Evolutionary conservation across 2,329 filamentous ascomycete genomes (phyloP).

Genomic region (Epicoccum sorghinum): DNA sequence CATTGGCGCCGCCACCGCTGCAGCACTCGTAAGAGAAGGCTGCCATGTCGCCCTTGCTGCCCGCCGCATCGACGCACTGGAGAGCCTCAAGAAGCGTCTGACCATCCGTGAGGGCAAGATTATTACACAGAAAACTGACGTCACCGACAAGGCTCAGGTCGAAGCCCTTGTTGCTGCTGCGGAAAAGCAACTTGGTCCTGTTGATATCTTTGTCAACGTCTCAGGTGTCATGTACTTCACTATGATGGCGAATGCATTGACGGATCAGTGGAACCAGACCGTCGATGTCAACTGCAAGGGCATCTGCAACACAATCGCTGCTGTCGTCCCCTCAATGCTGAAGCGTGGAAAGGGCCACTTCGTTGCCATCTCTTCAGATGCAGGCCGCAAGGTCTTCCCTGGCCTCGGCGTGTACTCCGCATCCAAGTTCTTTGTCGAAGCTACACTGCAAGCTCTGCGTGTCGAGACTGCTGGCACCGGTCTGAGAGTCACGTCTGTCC

Average conservation of each 20-base stretch:
- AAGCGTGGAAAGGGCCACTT: conserved; percentile 72
- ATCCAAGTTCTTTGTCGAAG: conserved; percentile 85
- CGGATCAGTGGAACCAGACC: conserved; percentile 79
- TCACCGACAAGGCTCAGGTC: conserved; percentile 70
- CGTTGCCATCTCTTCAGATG: conserved; percentile 82
- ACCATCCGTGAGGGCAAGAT: conserved; percentile 66
- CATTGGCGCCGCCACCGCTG: conserved; percentile 76
- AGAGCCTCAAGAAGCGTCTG: conserved; percentile 68
- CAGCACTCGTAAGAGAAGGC: conserved; percentile 71
- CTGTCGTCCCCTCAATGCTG: conserved; percentile 74
- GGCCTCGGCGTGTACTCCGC: conserved; percentile 82
- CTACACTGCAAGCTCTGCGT: conserved; percentile 75
- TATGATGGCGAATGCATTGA: conserved; percentile 78
- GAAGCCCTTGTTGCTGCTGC: conserved; percentile 68
- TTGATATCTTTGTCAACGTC: conserved; percentile 80
- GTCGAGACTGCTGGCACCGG: conserved; percentile 78
- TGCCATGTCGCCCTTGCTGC: conserved; percentile 75
- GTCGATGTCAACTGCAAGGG: conserved; percentile 90
- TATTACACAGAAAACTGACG: conserved; percentile 72
- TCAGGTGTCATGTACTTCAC: conserved; percentile 90
- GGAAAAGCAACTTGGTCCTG: conserved; percentile 67
- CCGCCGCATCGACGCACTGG: conserved; percentile 71
- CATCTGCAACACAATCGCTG: conserved; percentile 72
- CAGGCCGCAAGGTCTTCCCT: conserved; percentile 81
- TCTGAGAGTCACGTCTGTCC: conserved; percentile 73